Evolutionary conservation across 305 asterid genomes (phyloP).

Genomic region (Rubia peregrina): DNA sequence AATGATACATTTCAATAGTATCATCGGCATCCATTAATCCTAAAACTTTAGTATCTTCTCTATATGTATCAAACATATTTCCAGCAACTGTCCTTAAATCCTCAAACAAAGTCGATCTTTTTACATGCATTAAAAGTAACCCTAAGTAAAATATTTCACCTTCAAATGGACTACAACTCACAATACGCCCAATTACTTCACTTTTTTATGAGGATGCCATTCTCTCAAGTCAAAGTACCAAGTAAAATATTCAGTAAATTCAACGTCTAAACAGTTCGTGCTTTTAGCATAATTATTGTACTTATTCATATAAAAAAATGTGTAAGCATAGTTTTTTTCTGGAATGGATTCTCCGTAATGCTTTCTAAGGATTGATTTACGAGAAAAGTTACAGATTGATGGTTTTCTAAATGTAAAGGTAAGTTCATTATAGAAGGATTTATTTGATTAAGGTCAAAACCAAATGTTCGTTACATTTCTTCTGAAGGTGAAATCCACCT

Average conservation of each 20-base stretch:
- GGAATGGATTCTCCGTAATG: neutral
- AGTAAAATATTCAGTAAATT: neutral
- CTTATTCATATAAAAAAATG: neutral
- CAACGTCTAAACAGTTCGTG: neutral
- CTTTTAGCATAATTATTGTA: neutral
- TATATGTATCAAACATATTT: too few relatives aligned
- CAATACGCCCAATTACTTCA: too few relatives aligned
- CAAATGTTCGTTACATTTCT: neutral
- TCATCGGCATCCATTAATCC: too few relatives aligned
- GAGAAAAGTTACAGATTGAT: neutral
- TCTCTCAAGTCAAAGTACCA: neutral
- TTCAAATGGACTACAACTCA: too few relatives aligned
- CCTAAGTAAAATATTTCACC: too few relatives aligned
- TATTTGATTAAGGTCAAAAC: neutral
- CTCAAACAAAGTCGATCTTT: too few relatives aligned
- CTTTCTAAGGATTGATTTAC: neutral
- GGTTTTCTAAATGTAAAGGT: neutral
- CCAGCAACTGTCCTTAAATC: too few relatives aligned
- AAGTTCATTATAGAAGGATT: neutral
- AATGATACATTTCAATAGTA: too few relatives aligned
- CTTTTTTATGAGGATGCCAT: neutral
- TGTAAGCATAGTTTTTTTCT: too few relatives aligned
- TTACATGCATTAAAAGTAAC: too few relatives aligned
- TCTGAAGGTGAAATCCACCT: constrained; percentile 4
- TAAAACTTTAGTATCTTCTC: too few relatives aligned